phyloP scores from a whole-genome alignment of 2,329 filamentous ascomycete genomes.

The Thermothelomyces thermophilus region DNA sequence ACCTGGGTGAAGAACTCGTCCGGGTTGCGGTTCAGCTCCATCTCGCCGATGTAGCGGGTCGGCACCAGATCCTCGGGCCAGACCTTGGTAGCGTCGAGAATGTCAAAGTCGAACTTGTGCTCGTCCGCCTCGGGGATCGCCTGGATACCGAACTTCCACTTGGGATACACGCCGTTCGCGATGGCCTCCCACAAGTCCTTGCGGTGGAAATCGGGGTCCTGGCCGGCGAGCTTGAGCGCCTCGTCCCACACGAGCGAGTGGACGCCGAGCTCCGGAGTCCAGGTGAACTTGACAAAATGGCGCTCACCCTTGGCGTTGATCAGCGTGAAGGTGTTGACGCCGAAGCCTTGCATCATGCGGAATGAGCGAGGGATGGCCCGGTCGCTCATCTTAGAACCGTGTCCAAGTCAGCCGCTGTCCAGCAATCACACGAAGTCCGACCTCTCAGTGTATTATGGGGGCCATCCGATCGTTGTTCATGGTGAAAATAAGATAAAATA shows the following conservation, averaged over 20 bases:
- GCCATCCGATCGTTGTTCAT: no score
- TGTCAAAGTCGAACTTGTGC: slow-evolving; percentile 77
- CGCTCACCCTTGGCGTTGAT: slow-evolving; percentile 61
- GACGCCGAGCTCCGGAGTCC: slow-evolving; percentile 61
- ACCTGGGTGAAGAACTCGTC: slow-evolving; percentile 79
- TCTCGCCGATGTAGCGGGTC: slow-evolving; percentile 68
- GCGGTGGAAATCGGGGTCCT: slow-evolving; percentile 28
- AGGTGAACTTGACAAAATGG: slow-evolving; percentile 73
- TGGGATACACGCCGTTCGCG: slow-evolving; percentile 24
- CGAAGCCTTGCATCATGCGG: slow-evolving; percentile 83
- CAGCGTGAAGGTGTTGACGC: slow-evolving; percentile 72
- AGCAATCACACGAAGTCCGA: no score
- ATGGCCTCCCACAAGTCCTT: slow-evolving; percentile 27
- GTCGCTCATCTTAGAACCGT: slow-evolving; percentile 69
- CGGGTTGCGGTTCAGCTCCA: slow-evolving; percentile 72
- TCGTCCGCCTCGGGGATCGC: slow-evolving; percentile 63
- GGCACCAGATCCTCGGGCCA: slow-evolving; percentile 77
- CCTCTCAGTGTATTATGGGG: no score
- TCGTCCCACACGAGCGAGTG: slow-evolving; percentile 28
- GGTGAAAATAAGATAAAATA: no score
- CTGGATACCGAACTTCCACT: slow-evolving; percentile 56
- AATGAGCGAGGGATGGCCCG: slow-evolving; percentile 65
- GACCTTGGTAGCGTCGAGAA: slow-evolving; percentile 77
- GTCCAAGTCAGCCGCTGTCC: no score
- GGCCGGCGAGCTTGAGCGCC: slow-evolving; percentile 25